Percentiles rank a stretch among this genome's conserved stretches.
Evolutionary conservation across 306 rosid species (phyloP).

Genomic region (Pterocarpus santalinus): DNA sequence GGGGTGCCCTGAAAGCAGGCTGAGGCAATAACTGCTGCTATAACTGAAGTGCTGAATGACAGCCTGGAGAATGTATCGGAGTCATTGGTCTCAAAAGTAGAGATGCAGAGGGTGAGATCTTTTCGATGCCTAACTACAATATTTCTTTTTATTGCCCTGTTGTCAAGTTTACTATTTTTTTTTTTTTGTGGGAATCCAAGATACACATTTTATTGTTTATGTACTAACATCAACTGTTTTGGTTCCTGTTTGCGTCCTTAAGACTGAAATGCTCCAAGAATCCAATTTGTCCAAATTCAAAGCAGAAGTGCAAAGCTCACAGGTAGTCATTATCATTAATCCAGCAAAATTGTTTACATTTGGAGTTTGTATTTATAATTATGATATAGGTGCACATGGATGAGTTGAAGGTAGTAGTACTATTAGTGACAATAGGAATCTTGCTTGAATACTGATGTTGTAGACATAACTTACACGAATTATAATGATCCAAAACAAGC

Average conservation of each 20-base stretch:
- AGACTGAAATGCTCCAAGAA: slow-evolving; percentile 77
- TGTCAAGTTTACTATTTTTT: not conserved
- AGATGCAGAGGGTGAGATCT: slow-evolving; percentile 79
- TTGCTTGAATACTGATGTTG: not conserved
- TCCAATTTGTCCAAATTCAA: slow-evolving; percentile 75
- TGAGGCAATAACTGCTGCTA: slow-evolving; percentile 92
- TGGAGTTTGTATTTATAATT: not conserved
- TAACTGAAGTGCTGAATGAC: slow-evolving; percentile 86
- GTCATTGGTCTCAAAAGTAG: slow-evolving; percentile 82
- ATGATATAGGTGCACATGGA: not conserved
- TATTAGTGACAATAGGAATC: not conserved
- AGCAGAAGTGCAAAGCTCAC: slow-evolving; percentile 79
- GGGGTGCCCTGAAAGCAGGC: slow-evolving; percentile 90
- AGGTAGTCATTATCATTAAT: slow-evolving; percentile 55
- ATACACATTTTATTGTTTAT: not conserved
- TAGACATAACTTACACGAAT: not conserved
- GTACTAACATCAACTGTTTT: not conserved
- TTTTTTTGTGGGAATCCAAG: not conserved
- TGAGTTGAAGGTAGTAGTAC: not conserved
- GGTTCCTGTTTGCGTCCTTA: slow-evolving; percentile 16
- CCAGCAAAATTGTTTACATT: not conserved
- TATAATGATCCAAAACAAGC: not conserved
- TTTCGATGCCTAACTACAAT: not conserved
- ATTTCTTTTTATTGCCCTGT: not conserved
- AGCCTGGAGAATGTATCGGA: slow-evolving; percentile 85